Evolutionary conservation across 2,329 filamentous ascomycete genomes (phyloP).

Genomic region (Exophiala viscosa): DNA sequence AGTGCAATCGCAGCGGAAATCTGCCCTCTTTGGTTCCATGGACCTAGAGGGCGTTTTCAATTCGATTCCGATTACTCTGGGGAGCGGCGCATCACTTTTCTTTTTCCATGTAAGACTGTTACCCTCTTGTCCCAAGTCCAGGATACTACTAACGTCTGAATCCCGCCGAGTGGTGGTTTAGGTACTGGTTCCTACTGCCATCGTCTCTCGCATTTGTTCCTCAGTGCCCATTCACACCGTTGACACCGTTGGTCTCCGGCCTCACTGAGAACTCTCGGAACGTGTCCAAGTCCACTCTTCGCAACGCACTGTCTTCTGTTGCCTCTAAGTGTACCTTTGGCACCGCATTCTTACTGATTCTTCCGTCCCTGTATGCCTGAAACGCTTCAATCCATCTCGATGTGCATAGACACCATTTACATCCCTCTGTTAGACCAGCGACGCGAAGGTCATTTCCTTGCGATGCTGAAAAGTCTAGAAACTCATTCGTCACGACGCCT

Average conservation of each 20-base stretch:
- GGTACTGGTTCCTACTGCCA: background rate
- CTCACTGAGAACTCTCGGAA: conserved; percentile 35
- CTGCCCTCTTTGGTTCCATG: conserved; percentile 34
- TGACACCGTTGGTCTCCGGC: conserved; percentile 24
- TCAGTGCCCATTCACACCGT: conserved; percentile 15
- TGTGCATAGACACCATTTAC: conserved; percentile 63
- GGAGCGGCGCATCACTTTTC: conserved; percentile 65
- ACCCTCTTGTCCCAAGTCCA: conserved; percentile 1
- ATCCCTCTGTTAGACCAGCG: conserved; percentile 55
- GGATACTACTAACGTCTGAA: conserved; percentile 20
- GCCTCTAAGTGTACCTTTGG: conserved; percentile 36
- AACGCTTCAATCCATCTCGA: conserved; percentile 59
- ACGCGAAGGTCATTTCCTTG: conserved; percentile 59
- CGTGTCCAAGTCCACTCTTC: conserved; percentile 34
- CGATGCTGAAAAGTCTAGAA: conserved; percentile 59
- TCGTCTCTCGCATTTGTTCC: background rate
- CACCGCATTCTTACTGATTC: conserved; percentile 25
- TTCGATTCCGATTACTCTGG: conserved; percentile 94
- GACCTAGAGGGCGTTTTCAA: conserved; percentile 54
- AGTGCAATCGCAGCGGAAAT: conserved; percentile 90
- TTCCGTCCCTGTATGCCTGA: conserved; percentile 49
- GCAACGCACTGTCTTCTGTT: conserved; percentile 37
- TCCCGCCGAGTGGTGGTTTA: background rate
- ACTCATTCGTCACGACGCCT: conserved; percentile 56
- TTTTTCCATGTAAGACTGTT: conserved; percentile 27